phyloP scores from a whole-genome alignment of 768 basidiomycete species.

The Sistotremastrum niveocremeum region DNA sequence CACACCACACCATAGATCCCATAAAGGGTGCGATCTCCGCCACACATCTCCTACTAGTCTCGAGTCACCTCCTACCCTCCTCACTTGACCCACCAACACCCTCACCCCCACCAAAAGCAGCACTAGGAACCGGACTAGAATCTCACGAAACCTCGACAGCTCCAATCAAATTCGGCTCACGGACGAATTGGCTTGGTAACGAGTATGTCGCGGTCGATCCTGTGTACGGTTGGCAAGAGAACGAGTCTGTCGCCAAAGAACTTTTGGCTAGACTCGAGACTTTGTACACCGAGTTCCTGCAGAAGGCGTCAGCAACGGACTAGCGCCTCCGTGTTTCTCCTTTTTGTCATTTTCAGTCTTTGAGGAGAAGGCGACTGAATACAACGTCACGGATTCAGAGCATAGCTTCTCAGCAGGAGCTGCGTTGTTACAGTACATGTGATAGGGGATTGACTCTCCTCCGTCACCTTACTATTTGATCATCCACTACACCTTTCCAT shows the following conservation, averaged over 20 bases:
- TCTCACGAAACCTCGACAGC: constrained; percentile 5
- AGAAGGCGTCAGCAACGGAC: neutral
- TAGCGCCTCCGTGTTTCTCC: no score
- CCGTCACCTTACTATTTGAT: no score
- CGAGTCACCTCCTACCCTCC: constrained; percentile 34
- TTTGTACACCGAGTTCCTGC: constrained; percentile 29
- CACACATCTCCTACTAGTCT: constrained; percentile 53
- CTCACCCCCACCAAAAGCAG: constrained; percentile 9
- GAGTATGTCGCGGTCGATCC: constrained; percentile 36
- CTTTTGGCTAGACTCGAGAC: constrained; percentile 44
- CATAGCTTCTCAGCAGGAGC: no score
- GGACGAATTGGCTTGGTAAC: constrained; percentile 42
- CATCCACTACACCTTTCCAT: no score
- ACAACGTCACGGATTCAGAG: no score
- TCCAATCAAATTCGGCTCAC: constrained; percentile 40
- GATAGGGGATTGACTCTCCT: no score
- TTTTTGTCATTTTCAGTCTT: no score
- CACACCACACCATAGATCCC: constrained; percentile 45
- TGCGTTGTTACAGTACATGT: no score
- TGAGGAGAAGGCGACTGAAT: no score
- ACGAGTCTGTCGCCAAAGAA: constrained; percentile 31
- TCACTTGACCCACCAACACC: constrained; percentile 1
- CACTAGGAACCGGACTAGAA: constrained; percentile 8
- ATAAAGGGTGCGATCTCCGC: constrained; percentile 56
- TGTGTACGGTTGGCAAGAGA: constrained; percentile 37